phyloP scores from a whole-genome alignment of 352 stramenopile genomes.

The Phytophthora sojae region DNA sequence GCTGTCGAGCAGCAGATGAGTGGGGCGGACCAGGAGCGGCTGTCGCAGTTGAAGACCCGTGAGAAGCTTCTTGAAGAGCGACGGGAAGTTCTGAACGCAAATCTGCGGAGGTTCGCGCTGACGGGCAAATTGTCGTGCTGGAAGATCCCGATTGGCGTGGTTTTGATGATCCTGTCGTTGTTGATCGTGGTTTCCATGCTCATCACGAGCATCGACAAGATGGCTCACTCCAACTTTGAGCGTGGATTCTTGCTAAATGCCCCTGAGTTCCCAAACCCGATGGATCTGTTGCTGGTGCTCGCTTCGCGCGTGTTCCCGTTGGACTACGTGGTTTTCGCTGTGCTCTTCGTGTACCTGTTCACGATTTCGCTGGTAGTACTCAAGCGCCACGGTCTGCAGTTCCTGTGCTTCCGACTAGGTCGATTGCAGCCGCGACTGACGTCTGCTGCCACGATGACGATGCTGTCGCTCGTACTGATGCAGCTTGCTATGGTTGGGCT shows the following conservation, averaged over 20 bases:
- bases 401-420: constrained; percentile 83
- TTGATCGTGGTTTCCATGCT: constrained; percentile 77
- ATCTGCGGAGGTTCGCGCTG: constrained; percentile 63
- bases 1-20: constrained; percentile 71
- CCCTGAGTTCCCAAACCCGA: constrained; percentile 71
- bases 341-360: constrained; percentile 86
- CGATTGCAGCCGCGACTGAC: constrained; percentile 77
- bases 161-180: constrained; percentile 70
- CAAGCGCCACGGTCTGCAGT: constrained; percentile 76
- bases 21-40: constrained; percentile 69
- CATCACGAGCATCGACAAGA: constrained; percentile 84
- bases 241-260: constrained; percentile 77
- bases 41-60: constrained; percentile 76
- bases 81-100: constrained; percentile 70
- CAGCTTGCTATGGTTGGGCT: constrained; percentile 85
- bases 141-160: constrained; percentile 73
- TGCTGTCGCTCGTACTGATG: constrained; percentile 82
- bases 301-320: constrained; percentile 80
- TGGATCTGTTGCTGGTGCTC: constrained; percentile 79
- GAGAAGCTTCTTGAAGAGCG: constrained; percentile 75
- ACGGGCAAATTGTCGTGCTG: constrained; percentile 58
- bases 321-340: constrained; percentile 84
- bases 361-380: constrained; percentile 78
- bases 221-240: constrained; percentile 74
- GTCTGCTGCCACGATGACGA: constrained; percentile 75